A percentile compares a stretch with the other conserved stretches of the same genome.
Evolutionary conservation across 2,329 filamentous ascomycete species (phyloP).

Genomic region (Harringtonia aguacate): DNA sequence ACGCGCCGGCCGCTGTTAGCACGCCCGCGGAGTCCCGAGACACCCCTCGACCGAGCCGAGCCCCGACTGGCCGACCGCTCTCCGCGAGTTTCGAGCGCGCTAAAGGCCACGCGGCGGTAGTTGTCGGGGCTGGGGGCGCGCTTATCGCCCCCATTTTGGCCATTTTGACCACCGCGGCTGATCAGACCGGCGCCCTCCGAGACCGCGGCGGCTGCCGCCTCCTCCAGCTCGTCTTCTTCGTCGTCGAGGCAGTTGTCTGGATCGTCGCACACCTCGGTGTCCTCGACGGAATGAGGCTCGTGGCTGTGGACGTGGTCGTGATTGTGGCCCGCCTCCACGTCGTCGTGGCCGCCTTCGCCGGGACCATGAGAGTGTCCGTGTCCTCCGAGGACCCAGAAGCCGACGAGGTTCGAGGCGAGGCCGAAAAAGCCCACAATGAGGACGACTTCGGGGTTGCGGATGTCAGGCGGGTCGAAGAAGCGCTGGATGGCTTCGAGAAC

Average conservation of each 20-base stretch:
- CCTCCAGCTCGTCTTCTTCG: conserved; percentile 26
- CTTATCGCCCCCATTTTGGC: too few species aligned
- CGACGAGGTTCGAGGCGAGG: conserved; percentile 77
- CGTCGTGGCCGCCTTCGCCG: conserved; percentile 33
- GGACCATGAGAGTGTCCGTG: conserved; percentile 74
- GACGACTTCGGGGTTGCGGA: conserved; percentile 75
- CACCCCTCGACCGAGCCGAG: conserved; percentile 22
- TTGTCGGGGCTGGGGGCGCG: conserved; percentile 22
- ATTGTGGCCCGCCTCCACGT: conserved; percentile 37
- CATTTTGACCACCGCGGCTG: too few species aligned
- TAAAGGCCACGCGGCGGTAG: conserved; percentile 29
- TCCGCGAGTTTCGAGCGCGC: conserved; percentile 13
- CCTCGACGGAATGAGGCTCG: conserved; percentile 32
- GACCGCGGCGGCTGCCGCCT: not conserved
- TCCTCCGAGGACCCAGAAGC: conserved; percentile 84
- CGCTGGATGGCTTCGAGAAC: conserved; percentile 90
- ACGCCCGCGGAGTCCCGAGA: conserved; percentile 27
- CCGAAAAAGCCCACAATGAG: conserved; percentile 82
- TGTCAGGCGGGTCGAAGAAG: conserved; percentile 82
- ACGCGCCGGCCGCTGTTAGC: conserved; percentile 39
- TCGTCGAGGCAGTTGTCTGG: conserved; percentile 31
- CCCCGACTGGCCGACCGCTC: conserved; percentile 13
- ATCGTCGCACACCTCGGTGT: conserved; percentile 25
- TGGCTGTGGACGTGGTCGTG: conserved; percentile 29
- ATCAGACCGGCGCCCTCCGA: too few species aligned